Evolutionary conservation across 805 yeast species (phyloP), one percentile per base, ranked within the genome.

Genomic region (Torulaspora franciscae): DNA sequence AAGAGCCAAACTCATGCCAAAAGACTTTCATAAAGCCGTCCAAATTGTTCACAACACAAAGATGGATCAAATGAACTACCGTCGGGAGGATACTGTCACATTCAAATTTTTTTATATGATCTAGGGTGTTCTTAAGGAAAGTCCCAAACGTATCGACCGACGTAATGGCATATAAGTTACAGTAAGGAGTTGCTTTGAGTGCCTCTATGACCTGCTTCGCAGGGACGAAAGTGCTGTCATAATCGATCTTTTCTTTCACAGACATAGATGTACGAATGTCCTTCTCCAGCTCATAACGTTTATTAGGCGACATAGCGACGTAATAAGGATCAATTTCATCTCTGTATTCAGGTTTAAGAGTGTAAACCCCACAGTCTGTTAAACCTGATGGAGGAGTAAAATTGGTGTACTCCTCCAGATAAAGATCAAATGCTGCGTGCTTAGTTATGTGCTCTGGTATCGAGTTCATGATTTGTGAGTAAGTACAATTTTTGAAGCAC

Each of bases 241-340:
- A 49, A 1, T 72, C 66, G 3, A 69, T 58, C 0, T 70, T 63
- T 1, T 63, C 64, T 22, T 66, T 57, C 44, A 71, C 67, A 7
- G 76, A 71, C 32, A 74, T 62, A 23, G 75, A 60, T 27, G 75
- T 76, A 53, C 81, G 80, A 25, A 85, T 66, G 4, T 79, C 66
- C 36, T 73, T 75, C 45, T 85, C 83, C 6, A 95, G 91, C 48
- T 88, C 96, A 44, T 88, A 96, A 43, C 91, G 76, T 42, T 80
- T 81, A 54, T 88, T 88, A 0, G 91, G 68, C 0, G 84, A 71
- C 55, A 83, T 84, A 54, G 88, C 89, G 47, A 85, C 73, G 59
- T 83, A 91, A 57, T 79, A 90, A 0, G 97, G 95, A 61, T 91
- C 93, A 34, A 90, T 76, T 23, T 73, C 67, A 1, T 68, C 70